Percentiles rank a stretch among this genome's conserved stretches.
Evolutionary conservation across 2,329 filamentous ascomycete genomes (phyloP).

Genomic region (Phialophora tarda): DNA sequence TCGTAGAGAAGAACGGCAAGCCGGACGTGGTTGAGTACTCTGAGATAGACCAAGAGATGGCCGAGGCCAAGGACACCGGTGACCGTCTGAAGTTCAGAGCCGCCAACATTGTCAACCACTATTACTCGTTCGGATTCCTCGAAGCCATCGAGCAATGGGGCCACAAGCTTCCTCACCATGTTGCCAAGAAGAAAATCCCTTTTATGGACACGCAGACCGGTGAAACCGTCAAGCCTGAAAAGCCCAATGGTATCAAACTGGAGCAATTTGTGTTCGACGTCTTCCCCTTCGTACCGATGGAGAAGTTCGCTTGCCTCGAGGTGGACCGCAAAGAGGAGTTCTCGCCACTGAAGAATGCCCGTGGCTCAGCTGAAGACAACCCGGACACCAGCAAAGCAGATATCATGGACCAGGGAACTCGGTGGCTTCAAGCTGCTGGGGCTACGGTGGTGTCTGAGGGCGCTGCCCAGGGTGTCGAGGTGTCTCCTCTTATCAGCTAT

Average conservation of each 20-base stretch:
- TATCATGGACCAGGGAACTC: constrained; percentile 86
- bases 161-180: constrained; percentile 87
- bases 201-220: constrained; percentile 77
- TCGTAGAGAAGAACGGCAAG: constrained; percentile 91
- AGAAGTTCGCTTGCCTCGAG: constrained; percentile 94
- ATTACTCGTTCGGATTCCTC: constrained; percentile 94
- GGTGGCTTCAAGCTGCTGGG: constrained; percentile 82
- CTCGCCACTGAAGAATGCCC: constrained; percentile 91
- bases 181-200: constrained; percentile 98
- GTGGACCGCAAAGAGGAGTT: constrained; percentile 98
- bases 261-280: constrained; percentile 99
- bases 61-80: constrained; percentile 84
- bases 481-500: constrained; percentile 93
- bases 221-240: constrained; percentile 84
- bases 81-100: constrained; percentile 92
- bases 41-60: constrained; percentile 88
- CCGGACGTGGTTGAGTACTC: constrained; percentile 99
- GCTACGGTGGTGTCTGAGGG: constrained; percentile 72
- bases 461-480: constrained; percentile 74
- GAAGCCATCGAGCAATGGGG: constrained; percentile 87
- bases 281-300: constrained; percentile 83
- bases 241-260: constrained; percentile 97
- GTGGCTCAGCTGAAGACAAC: constrained; percentile 87
- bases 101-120: constrained; percentile 99
- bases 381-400: constrained; percentile 89